Base-by-base conservation (phyloP, 2,329 filamentous ascomycete species). In the Lasiodiplodia sp. region DNA sequence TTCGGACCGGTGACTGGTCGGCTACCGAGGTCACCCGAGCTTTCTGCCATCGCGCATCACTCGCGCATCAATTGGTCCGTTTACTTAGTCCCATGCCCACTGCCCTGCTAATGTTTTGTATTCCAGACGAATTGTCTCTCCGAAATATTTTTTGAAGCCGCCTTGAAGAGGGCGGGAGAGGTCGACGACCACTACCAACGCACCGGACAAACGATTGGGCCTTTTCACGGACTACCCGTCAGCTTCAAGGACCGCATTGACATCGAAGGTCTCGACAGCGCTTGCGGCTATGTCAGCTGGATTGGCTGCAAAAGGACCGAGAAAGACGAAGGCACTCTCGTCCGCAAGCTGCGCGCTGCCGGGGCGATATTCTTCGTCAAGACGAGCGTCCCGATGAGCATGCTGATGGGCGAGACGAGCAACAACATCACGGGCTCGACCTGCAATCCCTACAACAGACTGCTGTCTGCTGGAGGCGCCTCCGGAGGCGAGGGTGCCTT, bases 381-480 rank as follows among this genome's bases (percentile, higher is more conserved):
- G 73, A 86, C 85, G 0, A 88, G 82, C 67, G 71, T 84, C 14
- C 81, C 82, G 1, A 82, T 84, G 68, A 86, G 83, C 68, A 86
- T 87, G 70, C 85, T 87, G 84, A 80, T 85, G 84, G 83, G 83
- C 67, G 85, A 87, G 72, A 87, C 85, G 0, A 83, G 86, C 3
- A 86, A 86, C 72, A 83, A 83, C 10, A 78, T 87, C 3, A 86
- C 79, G 78, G 85, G 85, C 1, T 72, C 84, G 47, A 86, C 85
- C 0, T 81, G 77, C 0, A 83, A 86, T 69, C 83, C 85, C 2
- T 69, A 73, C 0, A 79, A 84, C 64, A 74, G 77, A 2, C 70
- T 69, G 0, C 83, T 84, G 31, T 85, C 84, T 0, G 79, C 83
- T 1, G 84, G 84, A 37, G 84, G 84, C 10, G 38, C 28, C 79